These are phyloP conservation scores for Lathyrus aphaca DNA, from an alignment of 306 rosid species.

Conservation along the genomic window DNA sequence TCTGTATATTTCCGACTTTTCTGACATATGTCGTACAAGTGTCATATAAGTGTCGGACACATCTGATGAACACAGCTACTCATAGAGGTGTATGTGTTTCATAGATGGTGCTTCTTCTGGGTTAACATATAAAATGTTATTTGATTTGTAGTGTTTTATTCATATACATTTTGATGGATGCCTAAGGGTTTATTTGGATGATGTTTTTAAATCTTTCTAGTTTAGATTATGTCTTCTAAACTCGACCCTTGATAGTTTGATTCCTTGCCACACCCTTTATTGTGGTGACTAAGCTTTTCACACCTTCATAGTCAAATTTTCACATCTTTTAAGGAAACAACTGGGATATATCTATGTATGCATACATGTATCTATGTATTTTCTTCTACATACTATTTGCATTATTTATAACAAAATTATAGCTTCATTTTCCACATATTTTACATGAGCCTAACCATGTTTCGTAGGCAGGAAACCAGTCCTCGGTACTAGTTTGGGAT, in stretches of 20 bases:
- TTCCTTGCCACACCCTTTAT: background rate
- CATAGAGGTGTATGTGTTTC: too few relatives aligned
- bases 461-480: slow-evolving; percentile 71
- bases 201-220: background rate
- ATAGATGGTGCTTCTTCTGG: too few relatives aligned
- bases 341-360: background rate
- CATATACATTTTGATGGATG: too few relatives aligned
- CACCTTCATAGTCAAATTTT: too few relatives aligned
- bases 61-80: too few relatives aligned
- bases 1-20: background rate
- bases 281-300: slow-evolving; percentile 1
- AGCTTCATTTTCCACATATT: slow-evolving; percentile 21
- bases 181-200: background rate
- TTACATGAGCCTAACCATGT: slow-evolving; percentile 34
- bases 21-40: too few relatives aligned
- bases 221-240: background rate
- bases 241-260: background rate
- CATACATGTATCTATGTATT: background rate
- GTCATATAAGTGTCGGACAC: too few relatives aligned
- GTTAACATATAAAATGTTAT: too few relatives aligned
- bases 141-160: too few relatives aligned
- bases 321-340: background rate
- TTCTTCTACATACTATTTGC: background rate
- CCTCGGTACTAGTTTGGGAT: slow-evolving; percentile 75
- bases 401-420: slow-evolving; percentile 7